Evolutionary conservation across 768 basidiomycete species (phyloP), one percentile per base, ranked within the genome.

Genomic region (Kwoniella heveanensis): DNA sequence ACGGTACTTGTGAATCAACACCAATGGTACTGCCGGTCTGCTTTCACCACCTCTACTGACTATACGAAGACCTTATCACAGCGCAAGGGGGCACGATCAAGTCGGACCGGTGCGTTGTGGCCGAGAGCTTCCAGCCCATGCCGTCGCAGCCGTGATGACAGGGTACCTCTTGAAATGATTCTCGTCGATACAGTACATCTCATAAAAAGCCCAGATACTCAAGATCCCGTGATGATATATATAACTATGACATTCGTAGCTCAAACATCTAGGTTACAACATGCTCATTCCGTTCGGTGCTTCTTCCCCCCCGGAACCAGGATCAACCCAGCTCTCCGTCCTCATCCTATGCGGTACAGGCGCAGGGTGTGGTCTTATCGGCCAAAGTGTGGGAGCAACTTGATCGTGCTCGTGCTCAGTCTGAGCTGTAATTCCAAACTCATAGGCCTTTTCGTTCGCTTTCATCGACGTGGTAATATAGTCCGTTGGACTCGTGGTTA

Each of bases 231-330:
- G 19, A 1, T 1, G 24, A 53, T 53, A 53, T 30, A 53, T 22
- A 17, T 32, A 26, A 44, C 39, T 44, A 44, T 44, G 39, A 44
- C 39, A 44, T 44, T 44, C 39, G 39, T 44, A 10, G 19, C 39
- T 47, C 17, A 3, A 19, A 19, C 10, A 15, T 60, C n/a, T n/a
- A n/a, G n/a, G n/a, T n/a, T 54, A 65, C 46, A 65, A 47, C 30
- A 65, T n/a, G 49, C 37, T 65, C 46, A 60, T 58, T 37, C 66
- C 66, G 46, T 67, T 67, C 1, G 66, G 66, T 17, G 66, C 66
- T 50, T 62, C 66, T 21, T 57, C 48, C 19, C 61, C 57, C 4
- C 61, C 61, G 30, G 46, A 39, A 8, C 29, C 22, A 5, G 66
- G 66, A 30, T 67, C 61, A 4, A 67, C 50, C 66, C 66, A 67